phyloP scores from a whole-genome alignment of 352 stramenopile species.

The Phytophthora gonapodyides region DNA sequence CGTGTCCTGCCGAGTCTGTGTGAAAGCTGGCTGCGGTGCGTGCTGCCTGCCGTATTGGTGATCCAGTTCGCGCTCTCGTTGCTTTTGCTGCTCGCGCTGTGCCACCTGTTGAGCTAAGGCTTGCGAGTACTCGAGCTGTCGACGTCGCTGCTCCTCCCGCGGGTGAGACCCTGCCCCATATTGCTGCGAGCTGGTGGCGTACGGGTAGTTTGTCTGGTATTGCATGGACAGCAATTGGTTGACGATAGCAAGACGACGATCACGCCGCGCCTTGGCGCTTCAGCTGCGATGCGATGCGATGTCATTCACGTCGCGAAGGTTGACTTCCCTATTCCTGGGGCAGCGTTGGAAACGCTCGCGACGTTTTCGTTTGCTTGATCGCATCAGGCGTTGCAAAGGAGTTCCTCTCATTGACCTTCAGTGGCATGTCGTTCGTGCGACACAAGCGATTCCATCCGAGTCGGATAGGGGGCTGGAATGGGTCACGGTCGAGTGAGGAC shows the following conservation, averaged over 20 bases:
- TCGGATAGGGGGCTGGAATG: conserved; percentile 38
- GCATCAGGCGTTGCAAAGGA: conserved; percentile 4
- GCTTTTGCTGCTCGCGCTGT: conserved; percentile 57
- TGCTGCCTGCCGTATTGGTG: conserved; percentile 18
- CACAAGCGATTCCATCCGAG: conserved; percentile 31
- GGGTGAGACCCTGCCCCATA: conserved; percentile 28
- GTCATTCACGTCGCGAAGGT: conserved; percentile 3
- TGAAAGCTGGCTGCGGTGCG: conserved; percentile 11
- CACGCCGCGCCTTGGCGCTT: not conserved
- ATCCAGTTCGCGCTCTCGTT: conserved; percentile 40
- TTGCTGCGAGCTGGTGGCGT: conserved; percentile 32
- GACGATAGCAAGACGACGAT: not conserved
- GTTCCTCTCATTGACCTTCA: not conserved
- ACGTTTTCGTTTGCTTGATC: conserved; percentile 1
- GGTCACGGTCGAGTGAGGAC: conserved; percentile 41
- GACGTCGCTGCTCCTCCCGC: conserved; percentile 59
- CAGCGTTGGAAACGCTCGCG: not conserved
- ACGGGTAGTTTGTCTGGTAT: conserved; percentile 35
- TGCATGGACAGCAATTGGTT: conserved; percentile 24
- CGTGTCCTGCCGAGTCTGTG: conserved; percentile 4
- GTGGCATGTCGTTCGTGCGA: conserved; percentile 36
- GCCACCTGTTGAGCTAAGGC: conserved; percentile 62
- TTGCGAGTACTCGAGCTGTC: conserved; percentile 61
- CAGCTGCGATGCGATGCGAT: not conserved
- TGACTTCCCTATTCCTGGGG: conserved; percentile 27